Conservation (phyloP, 129 eudicot genomes). For the Flaveria robusta region DNA sequence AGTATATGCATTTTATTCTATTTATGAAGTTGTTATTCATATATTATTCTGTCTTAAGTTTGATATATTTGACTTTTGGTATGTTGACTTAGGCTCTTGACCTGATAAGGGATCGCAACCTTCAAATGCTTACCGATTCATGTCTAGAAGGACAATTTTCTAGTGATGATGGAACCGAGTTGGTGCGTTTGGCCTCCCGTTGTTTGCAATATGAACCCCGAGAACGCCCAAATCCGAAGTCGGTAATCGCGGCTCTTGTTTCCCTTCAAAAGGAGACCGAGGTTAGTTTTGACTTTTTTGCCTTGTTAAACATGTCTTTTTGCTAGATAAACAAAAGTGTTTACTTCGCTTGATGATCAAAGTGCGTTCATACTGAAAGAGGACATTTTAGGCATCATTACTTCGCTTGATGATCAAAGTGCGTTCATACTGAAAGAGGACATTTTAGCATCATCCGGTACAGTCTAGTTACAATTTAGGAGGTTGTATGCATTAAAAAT, state of each 20-base stretch:
- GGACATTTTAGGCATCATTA: not conserved
- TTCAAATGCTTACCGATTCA: constrained; percentile 80
- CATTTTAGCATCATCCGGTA: not conserved
- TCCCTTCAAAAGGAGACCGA: constrained; percentile 65
- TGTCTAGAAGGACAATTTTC: constrained; percentile 67
- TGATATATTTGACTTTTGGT: constrained; percentile 22
- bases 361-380: not conserved
- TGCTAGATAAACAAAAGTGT: constrained; percentile 4
- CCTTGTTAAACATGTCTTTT: constrained; percentile 7
- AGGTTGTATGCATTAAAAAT: constrained; percentile 6
- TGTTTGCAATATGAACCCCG: constrained; percentile 73
- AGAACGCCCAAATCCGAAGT: constrained; percentile 60
- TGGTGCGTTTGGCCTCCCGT: constrained; percentile 68
- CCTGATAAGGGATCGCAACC: constrained; percentile 65
- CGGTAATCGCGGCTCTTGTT: constrained; percentile 51
- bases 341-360: not conserved
- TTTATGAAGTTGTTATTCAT: not conserved
- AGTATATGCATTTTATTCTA: constrained; percentile 18
- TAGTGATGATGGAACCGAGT: constrained; percentile 64
- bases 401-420: not conserved
- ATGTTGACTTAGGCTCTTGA: constrained; percentile 55
- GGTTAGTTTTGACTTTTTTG: constrained; percentile 37
- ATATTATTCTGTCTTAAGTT: not conserved
- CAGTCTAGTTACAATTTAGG: not conserved
- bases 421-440: not conserved